phyloP scores from a whole-genome alignment of 1,284 basidiomycete species.

The Austropuccinia psidii region DNA sequence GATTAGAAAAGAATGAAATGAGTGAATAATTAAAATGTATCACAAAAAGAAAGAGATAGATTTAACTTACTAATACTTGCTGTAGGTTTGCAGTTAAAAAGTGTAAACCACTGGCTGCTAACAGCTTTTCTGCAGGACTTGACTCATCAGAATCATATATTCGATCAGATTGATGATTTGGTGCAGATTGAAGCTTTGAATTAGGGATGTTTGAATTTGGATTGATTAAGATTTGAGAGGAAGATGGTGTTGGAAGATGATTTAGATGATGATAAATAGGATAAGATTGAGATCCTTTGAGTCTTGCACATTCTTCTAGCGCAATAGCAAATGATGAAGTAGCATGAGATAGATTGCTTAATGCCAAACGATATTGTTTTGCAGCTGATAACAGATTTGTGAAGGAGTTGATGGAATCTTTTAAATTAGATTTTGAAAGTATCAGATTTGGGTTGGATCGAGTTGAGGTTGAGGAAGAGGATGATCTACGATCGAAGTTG shows the following conservation, averaged over 20 bases:
- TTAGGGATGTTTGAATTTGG: not conserved
- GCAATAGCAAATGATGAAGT: slow-evolving; percentile 2
- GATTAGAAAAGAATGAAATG: not conserved
- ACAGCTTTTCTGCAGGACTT: slow-evolving; percentile 40
- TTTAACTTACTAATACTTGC: slow-evolving; percentile 40
- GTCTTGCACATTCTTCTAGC: slow-evolving; percentile 41
- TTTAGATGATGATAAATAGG: not conserved
- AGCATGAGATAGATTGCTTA: slow-evolving; percentile 39
- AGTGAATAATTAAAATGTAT: not conserved
- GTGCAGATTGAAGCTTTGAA: not conserved
- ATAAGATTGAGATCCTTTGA: slow-evolving; percentile 40
- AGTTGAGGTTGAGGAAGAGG: too few species aligned
- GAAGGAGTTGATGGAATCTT: slow-evolving; percentile 39
- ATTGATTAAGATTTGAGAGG: not conserved
- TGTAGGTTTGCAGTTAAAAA: slow-evolving; percentile 42
- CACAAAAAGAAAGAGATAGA: not conserved
- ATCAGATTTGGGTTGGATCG: too few species aligned
- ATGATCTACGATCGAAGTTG: too few species aligned
- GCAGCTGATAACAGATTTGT: slow-evolving; percentile 38
- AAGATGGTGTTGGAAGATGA: not conserved
- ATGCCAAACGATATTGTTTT: slow-evolving; percentile 41
- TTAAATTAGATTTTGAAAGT: too few species aligned
- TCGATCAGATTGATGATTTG: too few species aligned
- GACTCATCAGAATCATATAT: not conserved
- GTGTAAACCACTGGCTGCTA: slow-evolving; percentile 42